These are phyloP conservation scores for Ailanthus altissimus DNA, from an alignment of 345 rosid genomes.

Conservation along the genomic window DNA sequence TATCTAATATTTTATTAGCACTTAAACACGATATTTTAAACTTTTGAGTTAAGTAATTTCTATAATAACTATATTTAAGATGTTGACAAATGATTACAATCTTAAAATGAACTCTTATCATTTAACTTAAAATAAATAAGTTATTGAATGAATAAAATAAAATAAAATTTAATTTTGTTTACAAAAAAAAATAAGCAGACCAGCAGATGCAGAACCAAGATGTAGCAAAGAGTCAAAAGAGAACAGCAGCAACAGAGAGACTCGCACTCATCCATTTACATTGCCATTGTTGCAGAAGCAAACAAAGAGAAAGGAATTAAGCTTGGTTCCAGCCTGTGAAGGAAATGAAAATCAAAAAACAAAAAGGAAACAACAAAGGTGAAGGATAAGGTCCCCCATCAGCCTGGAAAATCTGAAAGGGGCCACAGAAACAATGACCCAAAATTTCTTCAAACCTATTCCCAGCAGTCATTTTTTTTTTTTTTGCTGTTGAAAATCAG, in stretches of 20 bases:
- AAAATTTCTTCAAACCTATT: background rate
- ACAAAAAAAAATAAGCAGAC: background rate
- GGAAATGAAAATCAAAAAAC: slow-evolving; percentile 15
- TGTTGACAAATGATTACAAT: too few relatives aligned
- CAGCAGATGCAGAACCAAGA: too few relatives aligned
- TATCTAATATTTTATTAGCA: too few relatives aligned
- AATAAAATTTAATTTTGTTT: too few relatives aligned
- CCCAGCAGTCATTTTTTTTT: slow-evolving; percentile 29
- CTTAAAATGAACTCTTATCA: too few relatives aligned
- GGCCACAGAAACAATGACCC: slow-evolving; percentile 21
- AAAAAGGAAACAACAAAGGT: too few relatives aligned
- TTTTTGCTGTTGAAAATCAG: slow-evolving; percentile 24
- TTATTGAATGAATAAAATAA: too few relatives aligned
- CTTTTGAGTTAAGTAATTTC: too few relatives aligned
- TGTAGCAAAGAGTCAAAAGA: too few relatives aligned
- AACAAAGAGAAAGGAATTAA: background rate
- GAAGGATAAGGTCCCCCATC: slow-evolving; percentile 27
- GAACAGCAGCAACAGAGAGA: background rate
- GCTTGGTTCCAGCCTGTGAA: slow-evolving; percentile 33
- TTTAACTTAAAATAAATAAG: too few relatives aligned
- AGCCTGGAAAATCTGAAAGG: slow-evolving; percentile 14
- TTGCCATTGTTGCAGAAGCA: background rate
- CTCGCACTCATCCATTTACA: background rate
- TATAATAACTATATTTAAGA: too few relatives aligned
- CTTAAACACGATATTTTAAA: too few relatives aligned